Evolutionary conservation across 2,329 filamentous ascomycete species (phyloP), one percentile per base, ranked within the genome.

Genomic region (Beauveria sp.): DNA sequence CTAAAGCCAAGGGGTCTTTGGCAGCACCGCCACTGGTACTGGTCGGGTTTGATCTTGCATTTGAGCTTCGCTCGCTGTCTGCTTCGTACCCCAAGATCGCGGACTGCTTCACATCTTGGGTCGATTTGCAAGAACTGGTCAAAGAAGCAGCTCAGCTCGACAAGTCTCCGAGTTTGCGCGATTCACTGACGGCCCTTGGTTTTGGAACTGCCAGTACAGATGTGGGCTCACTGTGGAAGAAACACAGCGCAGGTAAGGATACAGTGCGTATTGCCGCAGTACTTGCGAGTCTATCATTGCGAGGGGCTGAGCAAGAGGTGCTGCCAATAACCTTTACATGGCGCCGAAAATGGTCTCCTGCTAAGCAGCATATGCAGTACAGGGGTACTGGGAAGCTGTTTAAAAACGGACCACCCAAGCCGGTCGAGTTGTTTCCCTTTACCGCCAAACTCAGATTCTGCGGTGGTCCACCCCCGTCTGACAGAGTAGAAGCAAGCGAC

Each of bases 201-300:
- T 52, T 59, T 41, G 37, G 26, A n/a, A 44, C 1, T 14, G 14
- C 34, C 10, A 3, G 48, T 14, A 59, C 46, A 12, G 56, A 59
- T 9, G 26, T 43, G 30, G 56, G 56, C 18, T 59, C 48, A 3
- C 7, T 37, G 10, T 53, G 50, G 56, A 59, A 52, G n/a, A 59
- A 53, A 12, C 56, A 59, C 48, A 59, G 44, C 5, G 56, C 56
- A 3, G 56, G 44, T 3, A 59, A 51, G 48, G 56, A 59, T 52
- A 53, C 48, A 3, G 6, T 59, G 22, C 56, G 50, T 5, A 59
- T 59, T 34, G 56, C 40, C 9, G 56, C 56, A 2, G 22, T 59
- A 2, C 56, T 59, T 8, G 30, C 10, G 4, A n/a, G 30, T 2
- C 22, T 59, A 12, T 59, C 46, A 20, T 6, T 24, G 48, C 48